These are phyloP conservation scores for Radiomyces spectabilis DNA, from an alignment of 192 early-diverging fungal species.

Conservation along the genomic window DNA sequence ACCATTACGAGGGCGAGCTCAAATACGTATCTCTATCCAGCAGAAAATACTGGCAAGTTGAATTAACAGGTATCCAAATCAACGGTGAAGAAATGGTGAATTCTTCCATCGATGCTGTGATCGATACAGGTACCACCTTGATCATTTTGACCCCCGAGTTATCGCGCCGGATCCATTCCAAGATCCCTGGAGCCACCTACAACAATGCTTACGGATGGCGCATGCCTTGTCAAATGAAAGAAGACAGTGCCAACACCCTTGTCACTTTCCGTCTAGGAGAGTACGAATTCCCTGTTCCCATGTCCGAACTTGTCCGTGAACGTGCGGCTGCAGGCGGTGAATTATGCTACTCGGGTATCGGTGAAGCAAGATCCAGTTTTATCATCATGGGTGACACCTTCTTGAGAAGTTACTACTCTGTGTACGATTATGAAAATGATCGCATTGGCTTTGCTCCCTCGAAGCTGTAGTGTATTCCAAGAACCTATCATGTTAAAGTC, in stretches of 20 bases:
- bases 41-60: conserved; percentile 49
- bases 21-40: conserved; percentile 44
- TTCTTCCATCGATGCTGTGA: conserved; percentile 9
- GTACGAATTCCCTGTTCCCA: conserved; percentile 13
- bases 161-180: conserved; percentile 26
- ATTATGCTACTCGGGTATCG: conserved; percentile 20
- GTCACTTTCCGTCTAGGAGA: conserved; percentile 18
- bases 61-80: conserved; percentile 25
- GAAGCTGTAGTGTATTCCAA: too few species aligned
- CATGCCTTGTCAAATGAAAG: conserved; percentile 21
- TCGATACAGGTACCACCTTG: conserved; percentile 49
- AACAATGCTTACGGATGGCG: conserved; percentile 18
- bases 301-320: conserved; percentile 22
- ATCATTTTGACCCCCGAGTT: conserved; percentile 33
- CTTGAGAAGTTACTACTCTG: conserved; percentile 39
- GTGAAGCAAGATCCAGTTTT: conserved; percentile 1
- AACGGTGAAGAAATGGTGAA: conserved; percentile 12
- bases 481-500: too few species aligned
- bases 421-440: conserved; percentile 32
- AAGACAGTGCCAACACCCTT: background rate
- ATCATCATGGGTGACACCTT: conserved; percentile 35
- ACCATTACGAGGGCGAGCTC: conserved; percentile 42
- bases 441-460: conserved; percentile 33
- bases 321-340: background rate
- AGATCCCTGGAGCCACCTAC: conserved; percentile 24